Percentiles rank a stretch among this genome's conserved stretches.
phyloP scores from a whole-genome alignment of 768 basidiomycete species.

The Cyclocybe aegerita region DNA sequence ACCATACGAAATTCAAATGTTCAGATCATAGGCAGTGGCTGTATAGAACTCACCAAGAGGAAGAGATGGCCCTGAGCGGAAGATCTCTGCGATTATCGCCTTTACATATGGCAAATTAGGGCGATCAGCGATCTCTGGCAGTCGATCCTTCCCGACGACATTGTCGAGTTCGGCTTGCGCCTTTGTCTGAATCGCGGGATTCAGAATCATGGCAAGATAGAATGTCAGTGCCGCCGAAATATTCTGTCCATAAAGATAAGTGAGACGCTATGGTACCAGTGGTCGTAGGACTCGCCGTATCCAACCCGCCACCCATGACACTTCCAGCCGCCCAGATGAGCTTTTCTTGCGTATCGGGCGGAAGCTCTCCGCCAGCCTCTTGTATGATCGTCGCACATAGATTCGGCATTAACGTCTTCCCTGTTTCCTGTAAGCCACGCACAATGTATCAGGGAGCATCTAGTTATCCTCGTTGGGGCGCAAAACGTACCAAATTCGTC shows the following conservation, averaged over 20 bases:
- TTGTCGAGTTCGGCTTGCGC: slow-evolving; percentile 53
- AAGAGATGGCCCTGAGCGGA: slow-evolving; percentile 44
- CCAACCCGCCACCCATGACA: slow-evolving; percentile 18
- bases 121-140: slow-evolving; percentile 40
- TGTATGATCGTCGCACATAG: too few relatives aligned
- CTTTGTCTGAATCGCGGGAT: slow-evolving; percentile 42
- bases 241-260: slow-evolving; percentile 38
- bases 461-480: too few relatives aligned
- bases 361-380: too few relatives aligned
- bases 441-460: too few relatives aligned
- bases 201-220: slow-evolving; percentile 46
- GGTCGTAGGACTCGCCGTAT: slow-evolving; percentile 12
- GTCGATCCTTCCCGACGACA: slow-evolving; percentile 35
- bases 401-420: too few relatives aligned
- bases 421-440: too few relatives aligned
- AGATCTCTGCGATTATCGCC: slow-evolving; percentile 42
- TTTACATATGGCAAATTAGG: slow-evolving; percentile 47
- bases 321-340: slow-evolving; percentile 34
- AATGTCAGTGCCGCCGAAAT: slow-evolving; percentile 43
- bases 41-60: slow-evolving; percentile 33
- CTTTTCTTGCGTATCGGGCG: slow-evolving; percentile 33
- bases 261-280: not conserved
- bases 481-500: too few relatives aligned
- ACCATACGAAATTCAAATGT: not conserved
- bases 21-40: not conserved